phyloP scores from a whole-genome alignment of 1,284 basidiomycete genomes.

The Pseudomicrostroma phylloplanum region DNA sequence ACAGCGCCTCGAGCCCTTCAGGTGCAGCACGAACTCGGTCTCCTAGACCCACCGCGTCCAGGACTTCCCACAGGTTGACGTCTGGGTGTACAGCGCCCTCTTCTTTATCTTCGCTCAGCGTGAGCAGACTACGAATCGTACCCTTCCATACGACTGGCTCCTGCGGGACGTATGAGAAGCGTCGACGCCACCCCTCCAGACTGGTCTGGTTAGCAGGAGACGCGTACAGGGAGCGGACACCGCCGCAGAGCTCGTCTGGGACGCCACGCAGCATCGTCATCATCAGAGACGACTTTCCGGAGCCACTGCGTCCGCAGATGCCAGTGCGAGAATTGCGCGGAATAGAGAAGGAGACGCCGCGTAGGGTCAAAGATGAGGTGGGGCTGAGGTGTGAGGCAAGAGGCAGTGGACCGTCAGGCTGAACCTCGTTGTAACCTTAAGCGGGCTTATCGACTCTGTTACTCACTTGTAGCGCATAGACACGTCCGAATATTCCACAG shows the following conservation, averaged over 20 bases:
- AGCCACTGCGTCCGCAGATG: background rate
- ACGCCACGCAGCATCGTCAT: background rate
- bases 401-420: no score
- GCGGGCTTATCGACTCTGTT: background rate
- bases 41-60: background rate
- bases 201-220: background rate
- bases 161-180: conserved; percentile 7
- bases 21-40: background rate
- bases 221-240: background rate
- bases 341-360: background rate
- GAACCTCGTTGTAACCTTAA: background rate
- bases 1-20: background rate
- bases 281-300: background rate
- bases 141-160: conserved; percentile 1
- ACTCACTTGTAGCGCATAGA: conserved; percentile 2
- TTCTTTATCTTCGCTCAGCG: background rate
- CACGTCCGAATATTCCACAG: background rate
- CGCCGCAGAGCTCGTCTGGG: background rate
- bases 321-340: background rate
- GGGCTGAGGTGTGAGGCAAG: background rate
- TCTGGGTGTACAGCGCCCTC: background rate
- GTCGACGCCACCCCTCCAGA: background rate
- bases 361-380: background rate
- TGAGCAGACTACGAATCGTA: background rate
- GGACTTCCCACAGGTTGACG: background rate